phyloP scores from a whole-genome alignment of 2,329 filamentous ascomycete genomes.

The Botryotinia calthae region DNA sequence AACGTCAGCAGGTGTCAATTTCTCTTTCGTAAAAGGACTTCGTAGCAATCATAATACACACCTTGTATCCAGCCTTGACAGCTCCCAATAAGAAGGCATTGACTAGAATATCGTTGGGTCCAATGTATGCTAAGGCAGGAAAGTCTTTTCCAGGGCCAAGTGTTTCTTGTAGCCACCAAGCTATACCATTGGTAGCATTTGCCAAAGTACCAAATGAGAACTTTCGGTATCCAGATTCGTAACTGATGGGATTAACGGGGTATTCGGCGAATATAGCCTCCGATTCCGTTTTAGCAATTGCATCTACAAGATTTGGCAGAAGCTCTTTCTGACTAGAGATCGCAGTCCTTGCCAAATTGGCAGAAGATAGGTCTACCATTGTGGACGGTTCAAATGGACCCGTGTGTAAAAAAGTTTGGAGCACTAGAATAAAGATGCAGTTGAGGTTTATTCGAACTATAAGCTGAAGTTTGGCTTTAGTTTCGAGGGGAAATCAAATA shows the following conservation, averaged over 20 bases:
- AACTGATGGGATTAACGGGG: neutral
- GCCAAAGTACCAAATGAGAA: constrained; percentile 23
- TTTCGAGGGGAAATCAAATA: neutral
- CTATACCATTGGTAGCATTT: constrained; percentile 26
- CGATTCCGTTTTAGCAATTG: constrained; percentile 9
- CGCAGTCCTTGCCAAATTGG: too few relatives aligned
- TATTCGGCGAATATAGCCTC: constrained; percentile 16
- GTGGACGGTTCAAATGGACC: neutral
- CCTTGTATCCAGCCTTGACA: constrained; percentile 18
- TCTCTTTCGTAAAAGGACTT: neutral
- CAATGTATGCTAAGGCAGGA: constrained; percentile 47
- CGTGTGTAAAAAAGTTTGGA: neutral
- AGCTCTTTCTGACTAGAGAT: neutral
- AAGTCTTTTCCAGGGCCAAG: constrained; percentile 28
- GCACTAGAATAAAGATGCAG: neutral
- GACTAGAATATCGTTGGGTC: constrained; percentile 23
- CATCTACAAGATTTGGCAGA: constrained; percentile 13
- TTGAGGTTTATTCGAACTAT: neutral
- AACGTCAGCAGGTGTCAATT: neutral
- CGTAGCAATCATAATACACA: neutral
- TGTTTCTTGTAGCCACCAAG: constrained; percentile 24
- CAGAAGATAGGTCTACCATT: too few relatives aligned
- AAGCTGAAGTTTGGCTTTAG: neutral
- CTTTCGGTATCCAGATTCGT: constrained; percentile 19
- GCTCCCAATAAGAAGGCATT: constrained; percentile 12